Base-by-base conservation (phyloP, 1,139 yeast genomes). In the Waltiozyma solani region DNA sequence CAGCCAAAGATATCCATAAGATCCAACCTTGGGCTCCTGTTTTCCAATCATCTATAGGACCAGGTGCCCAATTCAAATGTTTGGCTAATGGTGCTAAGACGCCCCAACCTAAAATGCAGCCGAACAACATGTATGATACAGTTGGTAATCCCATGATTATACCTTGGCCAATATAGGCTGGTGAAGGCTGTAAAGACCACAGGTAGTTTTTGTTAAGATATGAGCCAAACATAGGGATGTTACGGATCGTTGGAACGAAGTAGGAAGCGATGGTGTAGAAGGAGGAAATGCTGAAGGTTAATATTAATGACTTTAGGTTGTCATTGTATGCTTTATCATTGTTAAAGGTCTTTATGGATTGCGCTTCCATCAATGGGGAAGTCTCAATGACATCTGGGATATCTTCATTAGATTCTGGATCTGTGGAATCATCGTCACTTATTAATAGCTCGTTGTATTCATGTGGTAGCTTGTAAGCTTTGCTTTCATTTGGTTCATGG, bases 11-110 rank as follows among this genome's bases (percentile, higher is more conserved):
- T 43, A 87, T 68, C 98, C 98, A 91, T 54, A 91, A 66, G 40
- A 91, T 85, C 98, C 98, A 91, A 13, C 98, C 98, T 55, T 91
- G 96, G 1, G 89, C 84, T 2, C 97, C 97, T 21, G 75, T 69
- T 49, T 84, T 79, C 96, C 96, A 91, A 58, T 87, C 95, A 51
- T 83, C 89, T 5, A 85, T 76, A 3, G 77, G 80, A 1, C 96
- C 96, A 0, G 91, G 80, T 0, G 95, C 93, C 97, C 97, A 91
- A 2, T 77, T 81, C 46, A 63, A 57, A 41, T 64, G 50, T 44
- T 81, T 71, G 1, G 94, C 79, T 43, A 84, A 46, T 1, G 97
- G 97, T 0, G 94, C 93, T 24, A 91, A 63, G 1, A 91, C 62
- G 0, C 75, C 95, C 98, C 98, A 91, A 0, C 98, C 98, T 6